A percentile compares a stretch with the other conserved stretches of the same genome.
Evolutionary conservation across 2,329 filamentous ascomycete species (phyloP).

Genomic region (Drechmeria coniospora): DNA sequence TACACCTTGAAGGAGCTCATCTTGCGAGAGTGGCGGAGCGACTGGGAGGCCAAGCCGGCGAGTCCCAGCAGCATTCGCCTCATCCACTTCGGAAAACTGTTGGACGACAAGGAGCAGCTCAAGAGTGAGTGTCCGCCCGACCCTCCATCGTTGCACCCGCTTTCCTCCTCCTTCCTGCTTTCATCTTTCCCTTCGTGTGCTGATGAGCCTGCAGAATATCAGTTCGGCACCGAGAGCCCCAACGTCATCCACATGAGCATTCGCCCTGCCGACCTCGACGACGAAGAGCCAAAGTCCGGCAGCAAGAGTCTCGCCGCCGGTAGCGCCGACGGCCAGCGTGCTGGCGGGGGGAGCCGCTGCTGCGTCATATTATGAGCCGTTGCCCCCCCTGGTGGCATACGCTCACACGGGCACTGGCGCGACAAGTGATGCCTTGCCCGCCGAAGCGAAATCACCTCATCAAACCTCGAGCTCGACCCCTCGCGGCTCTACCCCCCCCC

Average conservation of each 20-base stretch:
- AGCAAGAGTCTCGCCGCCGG: slow-evolving; percentile 33
- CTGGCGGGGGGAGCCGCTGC: slow-evolving; percentile 25
- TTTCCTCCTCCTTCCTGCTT: too few species aligned
- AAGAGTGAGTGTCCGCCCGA: slow-evolving; percentile 51
- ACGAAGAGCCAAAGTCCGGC: slow-evolving; percentile 57
- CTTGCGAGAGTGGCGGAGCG: slow-evolving; percentile 77
- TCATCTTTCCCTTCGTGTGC: too few species aligned
- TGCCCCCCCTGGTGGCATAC: neutral
- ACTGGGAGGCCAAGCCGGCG: slow-evolving; percentile 78
- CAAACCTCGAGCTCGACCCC: too few species aligned
- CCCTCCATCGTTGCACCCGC: neutral
- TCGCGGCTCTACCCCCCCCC: too few species aligned
- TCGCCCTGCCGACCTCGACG: slow-evolving; percentile 72
- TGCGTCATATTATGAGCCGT: slow-evolving; percentile 32
- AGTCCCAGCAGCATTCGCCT: slow-evolving; percentile 81
- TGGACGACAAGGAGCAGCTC: slow-evolving; percentile 75
- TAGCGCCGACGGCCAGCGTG: slow-evolving; percentile 23
- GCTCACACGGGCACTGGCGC: too few species aligned
- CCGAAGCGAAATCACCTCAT: too few species aligned
- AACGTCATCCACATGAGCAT: slow-evolving; percentile 95
- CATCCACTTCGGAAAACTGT: slow-evolving; percentile 79
- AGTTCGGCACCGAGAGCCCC: slow-evolving; percentile 55
- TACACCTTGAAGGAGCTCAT: slow-evolving; percentile 93
- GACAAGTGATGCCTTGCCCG: too few species aligned
- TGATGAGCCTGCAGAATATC: slow-evolving; percentile 45